phyloP scores from a whole-genome alignment of 2,329 filamentous ascomycete genomes.

The Drechslerella dactyloides region DNA sequence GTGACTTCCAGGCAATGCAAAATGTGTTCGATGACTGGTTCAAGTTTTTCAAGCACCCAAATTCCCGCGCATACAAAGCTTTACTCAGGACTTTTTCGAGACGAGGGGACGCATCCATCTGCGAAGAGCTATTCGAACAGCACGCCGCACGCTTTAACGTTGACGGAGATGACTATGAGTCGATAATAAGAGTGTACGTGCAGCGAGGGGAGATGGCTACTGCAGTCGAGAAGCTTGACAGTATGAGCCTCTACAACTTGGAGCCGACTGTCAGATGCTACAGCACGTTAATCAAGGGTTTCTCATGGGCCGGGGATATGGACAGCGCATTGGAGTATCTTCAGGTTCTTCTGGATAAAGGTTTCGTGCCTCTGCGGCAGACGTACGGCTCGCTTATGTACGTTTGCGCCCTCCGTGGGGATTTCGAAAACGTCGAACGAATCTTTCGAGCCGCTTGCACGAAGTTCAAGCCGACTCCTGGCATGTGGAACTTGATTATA shows the following conservation, averaged over 20 bases:
- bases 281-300: slow-evolving; percentile 78
- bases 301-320: slow-evolving; percentile 71
- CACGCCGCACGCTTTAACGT: slow-evolving; percentile 53
- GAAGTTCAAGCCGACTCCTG: slow-evolving; percentile 23
- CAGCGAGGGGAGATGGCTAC: slow-evolving; percentile 69
- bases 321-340: slow-evolving; percentile 71
- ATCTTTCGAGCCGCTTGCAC: slow-evolving; percentile 57
- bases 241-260: slow-evolving; percentile 65
- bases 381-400: slow-evolving; percentile 78
- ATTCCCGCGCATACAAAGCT: slow-evolving; percentile 55
- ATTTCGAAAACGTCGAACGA: slow-evolving; percentile 67
- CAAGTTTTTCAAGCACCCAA: slow-evolving; percentile 55
- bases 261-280: slow-evolving; percentile 68
- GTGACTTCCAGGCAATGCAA: slow-evolving; percentile 57
- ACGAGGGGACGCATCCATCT: slow-evolving; percentile 60
- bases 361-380: slow-evolving; percentile 65
- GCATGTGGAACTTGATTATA: slow-evolving; percentile 46
- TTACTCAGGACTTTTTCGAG: slow-evolving; percentile 60
- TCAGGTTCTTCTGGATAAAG: slow-evolving; percentile 64
- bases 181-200: slow-evolving; percentile 74
- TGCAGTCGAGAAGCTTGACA: slow-evolving; percentile 68
- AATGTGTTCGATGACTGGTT: slow-evolving; percentile 58
- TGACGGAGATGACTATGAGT: slow-evolving; percentile 58
- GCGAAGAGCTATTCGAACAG: slow-evolving; percentile 61
- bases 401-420: slow-evolving; percentile 73